Percentiles rank a stretch among this genome's conserved stretches.
phyloP scores from a whole-genome alignment of 768 basidiomycete species.

The Naganishia kalamii region DNA sequence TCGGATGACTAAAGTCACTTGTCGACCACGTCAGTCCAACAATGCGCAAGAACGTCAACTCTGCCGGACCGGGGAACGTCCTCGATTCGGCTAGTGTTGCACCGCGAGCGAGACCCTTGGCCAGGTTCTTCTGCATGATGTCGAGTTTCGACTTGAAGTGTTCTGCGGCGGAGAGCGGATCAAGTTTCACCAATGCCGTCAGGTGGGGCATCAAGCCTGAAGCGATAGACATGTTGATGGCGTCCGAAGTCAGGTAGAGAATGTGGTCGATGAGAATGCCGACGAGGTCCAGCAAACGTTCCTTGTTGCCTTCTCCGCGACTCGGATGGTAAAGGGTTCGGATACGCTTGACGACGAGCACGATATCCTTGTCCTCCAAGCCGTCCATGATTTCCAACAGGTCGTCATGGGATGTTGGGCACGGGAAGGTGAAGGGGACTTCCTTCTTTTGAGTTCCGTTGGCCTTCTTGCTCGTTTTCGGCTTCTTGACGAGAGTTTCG shows the following conservation, averaged over 20 bases:
- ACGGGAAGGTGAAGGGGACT: slow-evolving; percentile 86
- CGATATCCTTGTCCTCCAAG: slow-evolving; percentile 65
- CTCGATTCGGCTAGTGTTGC: slow-evolving; percentile 58
- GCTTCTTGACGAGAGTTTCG: slow-evolving; percentile 22
- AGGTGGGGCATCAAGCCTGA: slow-evolving; percentile 73
- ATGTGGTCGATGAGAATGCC: slow-evolving; percentile 81
- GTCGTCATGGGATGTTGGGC: slow-evolving; percentile 77
- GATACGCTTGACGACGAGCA: slow-evolving; percentile 80
- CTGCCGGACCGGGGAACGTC: slow-evolving; percentile 82
- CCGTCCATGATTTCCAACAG: slow-evolving; percentile 74
- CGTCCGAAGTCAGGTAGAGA: slow-evolving; percentile 62
- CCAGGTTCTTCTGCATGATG: slow-evolving; percentile 90
- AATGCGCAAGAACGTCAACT: slow-evolving; percentile 71
- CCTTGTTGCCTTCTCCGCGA: slow-evolving; percentile 82
- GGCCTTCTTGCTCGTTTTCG: slow-evolving; percentile 26
- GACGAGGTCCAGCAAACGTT: slow-evolving; percentile 72
- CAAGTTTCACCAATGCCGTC: slow-evolving; percentile 66
- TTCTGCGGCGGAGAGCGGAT: slow-evolving; percentile 71
- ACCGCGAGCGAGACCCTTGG: slow-evolving; percentile 68
- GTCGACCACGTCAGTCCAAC: slow-evolving; percentile 84
- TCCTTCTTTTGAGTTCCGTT: slow-evolving; percentile 51
- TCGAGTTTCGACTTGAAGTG: slow-evolving; percentile 73
- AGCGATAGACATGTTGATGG: slow-evolving; percentile 50
- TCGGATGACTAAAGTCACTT: slow-evolving; percentile 85
- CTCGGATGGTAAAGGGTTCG: slow-evolving; percentile 86